Evolutionary conservation across 305 asterid species (phyloP), one percentile per base, ranked within the genome.

Genomic region (Rubia occidens): DNA sequence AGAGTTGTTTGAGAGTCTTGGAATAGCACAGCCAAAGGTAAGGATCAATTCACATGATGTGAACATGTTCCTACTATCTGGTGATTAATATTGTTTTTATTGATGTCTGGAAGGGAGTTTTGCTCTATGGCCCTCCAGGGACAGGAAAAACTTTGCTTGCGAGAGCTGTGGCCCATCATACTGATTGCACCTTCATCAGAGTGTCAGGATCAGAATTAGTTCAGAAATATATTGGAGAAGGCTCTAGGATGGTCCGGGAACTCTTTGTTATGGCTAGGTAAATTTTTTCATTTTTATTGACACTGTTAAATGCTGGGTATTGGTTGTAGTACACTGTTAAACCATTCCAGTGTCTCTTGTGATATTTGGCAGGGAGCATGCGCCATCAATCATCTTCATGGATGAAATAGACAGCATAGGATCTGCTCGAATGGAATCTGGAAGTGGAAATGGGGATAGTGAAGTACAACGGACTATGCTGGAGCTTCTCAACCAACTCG

Each of bases 321-420:
- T 26, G 37, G 21, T 45, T 43, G 49, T 7, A 6, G 49, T 43
- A 43, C 44, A 13, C 6, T 21, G 35, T 20, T n/a, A 3, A 40
- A 35, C 37, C 35, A 17, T 15, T 64, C 54, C 13, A 20, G 21
- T 8, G 24, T 20, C 14, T 3, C 14, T 63, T 24, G 40, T 39
- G 51, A n/a, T 37, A 24, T 64, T 64, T 70, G 11, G 15, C 89
- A 90, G 97, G 81, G 98, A 93, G 78, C 98, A 88, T 75, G 96
- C 95, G 58, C 96, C 98, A 47, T 93, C 98, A 15, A 90, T 93
- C 80, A 90, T 93, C 71, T 93, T 93, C 82, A 90, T 93, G 98
- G 98, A 93, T 77, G 97, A 93, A 78, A 93, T 93, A 67, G 98
- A 93, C 79, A 90, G 96, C 85, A 93, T 88, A 24, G 96, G 98